Evolutionary conservation across 805 yeast genomes (phyloP).

Genomic region (Metschnikowia peoriensis): DNA sequence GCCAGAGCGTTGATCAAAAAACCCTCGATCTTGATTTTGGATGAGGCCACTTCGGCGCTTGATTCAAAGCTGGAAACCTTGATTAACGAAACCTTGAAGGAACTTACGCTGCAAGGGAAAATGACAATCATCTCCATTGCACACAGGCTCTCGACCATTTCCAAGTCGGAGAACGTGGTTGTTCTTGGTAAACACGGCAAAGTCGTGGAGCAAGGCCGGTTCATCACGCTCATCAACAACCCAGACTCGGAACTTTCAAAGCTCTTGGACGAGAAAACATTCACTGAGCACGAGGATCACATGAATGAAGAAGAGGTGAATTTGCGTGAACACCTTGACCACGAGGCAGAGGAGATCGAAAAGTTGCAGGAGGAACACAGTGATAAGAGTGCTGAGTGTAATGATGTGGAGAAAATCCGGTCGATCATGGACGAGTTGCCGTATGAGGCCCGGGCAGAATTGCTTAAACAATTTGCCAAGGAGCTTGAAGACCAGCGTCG

Average conservation of each 20-base stretch:
- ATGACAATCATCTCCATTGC: constrained; percentile 46
- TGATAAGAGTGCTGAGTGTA: constrained; percentile 4
- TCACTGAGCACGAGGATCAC: constrained; percentile 20
- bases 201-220: constrained; percentile 40
- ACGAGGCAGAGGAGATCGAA: constrained; percentile 25
- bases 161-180: constrained; percentile 43
- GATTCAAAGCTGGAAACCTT: constrained; percentile 51
- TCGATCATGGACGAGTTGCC: constrained; percentile 39
- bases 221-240: constrained; percentile 39
- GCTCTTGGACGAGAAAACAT: constrained; percentile 37
- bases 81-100: constrained; percentile 41
- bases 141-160: constrained; percentile 44
- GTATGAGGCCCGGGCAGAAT: constrained; percentile 27
- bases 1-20: constrained; percentile 70
- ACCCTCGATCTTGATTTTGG: constrained; percentile 62
- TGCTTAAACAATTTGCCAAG: constrained; percentile 27
- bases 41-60: constrained; percentile 68
- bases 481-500: constrained; percentile 17
- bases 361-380: constrained; percentile 14
- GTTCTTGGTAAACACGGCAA: constrained; percentile 43
- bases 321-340: constrained; percentile 25
- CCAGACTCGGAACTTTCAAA: constrained; percentile 42
- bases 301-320: constrained; percentile 25
- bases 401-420: constrained; percentile 25
- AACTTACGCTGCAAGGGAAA: constrained; percentile 35